Evolutionary conservation across 306 rosid species (phyloP).

Genomic region (Hippophae gyantsensis): DNA sequence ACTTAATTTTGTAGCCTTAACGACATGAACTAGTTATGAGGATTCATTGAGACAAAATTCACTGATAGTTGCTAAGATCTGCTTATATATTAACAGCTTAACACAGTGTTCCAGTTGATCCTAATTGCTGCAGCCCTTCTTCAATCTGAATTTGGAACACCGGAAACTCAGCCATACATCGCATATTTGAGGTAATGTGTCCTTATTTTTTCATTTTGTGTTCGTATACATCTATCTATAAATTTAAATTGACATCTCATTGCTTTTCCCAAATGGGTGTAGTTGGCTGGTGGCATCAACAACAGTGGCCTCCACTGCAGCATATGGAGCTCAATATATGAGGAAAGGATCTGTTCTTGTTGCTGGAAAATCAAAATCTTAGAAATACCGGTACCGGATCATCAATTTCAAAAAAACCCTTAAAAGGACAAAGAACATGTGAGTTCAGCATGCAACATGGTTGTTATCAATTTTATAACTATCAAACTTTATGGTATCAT

Average conservation of each 20-base stretch:
- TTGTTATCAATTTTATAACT: too few relatives aligned
- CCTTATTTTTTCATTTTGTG: not conserved
- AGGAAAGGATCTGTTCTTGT: slow-evolving; percentile 25
- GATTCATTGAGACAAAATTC: not conserved
- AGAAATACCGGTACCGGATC: too few relatives aligned
- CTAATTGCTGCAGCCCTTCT: slow-evolving; percentile 79
- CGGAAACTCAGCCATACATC: slow-evolving; percentile 49
- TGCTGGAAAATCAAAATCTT: slow-evolving; percentile 17
- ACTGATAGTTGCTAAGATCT: not conserved
- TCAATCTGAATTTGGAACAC: slow-evolving; percentile 86
- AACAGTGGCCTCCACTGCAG: slow-evolving; percentile 52
- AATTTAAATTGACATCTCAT: not conserved
- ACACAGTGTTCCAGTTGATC: slow-evolving; percentile 80
- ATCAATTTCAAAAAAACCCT: not conserved
- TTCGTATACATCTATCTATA: not conserved
- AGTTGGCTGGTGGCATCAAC: slow-evolving; percentile 94
- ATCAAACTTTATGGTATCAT: too few relatives aligned
- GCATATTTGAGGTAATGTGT: slow-evolving; percentile 51
- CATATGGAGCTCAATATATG: slow-evolving; percentile 51
- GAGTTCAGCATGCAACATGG: not conserved
- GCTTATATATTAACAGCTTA: slow-evolving; percentile 41
- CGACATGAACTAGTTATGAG: not conserved
- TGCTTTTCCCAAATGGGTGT: slow-evolving; percentile 16
- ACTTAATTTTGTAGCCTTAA: too few relatives aligned
- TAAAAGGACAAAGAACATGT: not conserved